A percentile compares a stretch with the other conserved stretches of the same genome.
Evolutionary conservation across 2,329 filamentous ascomycete species (phyloP).

Genomic region (Penicillium sp.): DNA sequence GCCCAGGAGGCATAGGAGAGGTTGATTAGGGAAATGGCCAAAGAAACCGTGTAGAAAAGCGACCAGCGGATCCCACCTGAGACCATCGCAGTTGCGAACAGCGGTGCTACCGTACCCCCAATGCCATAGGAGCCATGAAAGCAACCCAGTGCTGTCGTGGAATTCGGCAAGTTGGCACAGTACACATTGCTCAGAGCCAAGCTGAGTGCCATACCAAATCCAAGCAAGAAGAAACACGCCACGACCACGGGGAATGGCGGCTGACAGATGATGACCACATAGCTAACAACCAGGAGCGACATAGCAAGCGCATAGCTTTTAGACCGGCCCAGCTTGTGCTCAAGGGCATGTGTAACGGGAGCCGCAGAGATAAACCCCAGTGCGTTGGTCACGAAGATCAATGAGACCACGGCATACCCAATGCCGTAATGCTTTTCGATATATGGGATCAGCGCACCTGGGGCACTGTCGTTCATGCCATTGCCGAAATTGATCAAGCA

Average conservation of each 20-base stretch:
- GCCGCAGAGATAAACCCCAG: constrained; percentile 76
- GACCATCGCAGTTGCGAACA: constrained; percentile 75
- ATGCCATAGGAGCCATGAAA: constrained; percentile 55
- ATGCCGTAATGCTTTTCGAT: constrained; percentile 77
- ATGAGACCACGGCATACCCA: constrained; percentile 75
- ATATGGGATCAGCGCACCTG: constrained; percentile 79
- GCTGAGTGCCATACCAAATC: constrained; percentile 56
- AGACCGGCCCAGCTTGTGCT: constrained; percentile 66
- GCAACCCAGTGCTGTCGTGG: constrained; percentile 53
- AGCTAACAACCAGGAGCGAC: constrained; percentile 64
- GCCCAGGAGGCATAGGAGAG: constrained; percentile 65
- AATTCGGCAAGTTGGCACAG: constrained; percentile 56
- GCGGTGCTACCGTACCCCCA: constrained; percentile 66
- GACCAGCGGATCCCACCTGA: constrained; percentile 67
- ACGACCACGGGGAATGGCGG: constrained; percentile 73
- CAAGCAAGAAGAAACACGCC: constrained; percentile 69
- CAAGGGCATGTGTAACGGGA: constrained; percentile 67
- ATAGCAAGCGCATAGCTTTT: constrained; percentile 62
- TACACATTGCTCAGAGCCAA: constrained; percentile 62
- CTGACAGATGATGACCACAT: constrained; percentile 65
- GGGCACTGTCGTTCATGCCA: constrained; percentile 74
- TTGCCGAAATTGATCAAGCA: constrained; percentile 70
- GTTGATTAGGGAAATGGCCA: constrained; percentile 62
- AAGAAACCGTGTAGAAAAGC: constrained; percentile 70
- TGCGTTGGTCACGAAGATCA: constrained; percentile 80